Percentiles rank a stretch among this genome's conserved stretches.
Evolutionary conservation across 441 rosid genomes (phyloP).

Genomic region (Mallotus japonicus): DNA sequence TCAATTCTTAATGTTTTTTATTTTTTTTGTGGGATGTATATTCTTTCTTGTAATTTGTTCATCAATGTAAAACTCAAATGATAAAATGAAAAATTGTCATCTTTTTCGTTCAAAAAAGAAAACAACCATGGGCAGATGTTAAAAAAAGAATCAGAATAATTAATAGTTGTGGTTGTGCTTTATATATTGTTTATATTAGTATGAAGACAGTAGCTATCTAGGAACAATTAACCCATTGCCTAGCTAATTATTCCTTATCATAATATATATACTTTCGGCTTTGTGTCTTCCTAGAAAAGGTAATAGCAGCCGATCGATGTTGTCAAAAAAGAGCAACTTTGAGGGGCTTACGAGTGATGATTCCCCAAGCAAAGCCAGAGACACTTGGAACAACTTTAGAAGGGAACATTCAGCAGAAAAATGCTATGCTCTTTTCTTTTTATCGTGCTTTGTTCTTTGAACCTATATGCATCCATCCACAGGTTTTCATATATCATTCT

Average conservation of each 20-base stretch:
- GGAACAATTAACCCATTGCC: neutral
- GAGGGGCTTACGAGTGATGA: neutral
- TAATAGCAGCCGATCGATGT: neutral
- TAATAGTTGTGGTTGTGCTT: neutral
- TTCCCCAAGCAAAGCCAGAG: slow-evolving; percentile 10
- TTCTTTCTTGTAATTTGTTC: too few species aligned
- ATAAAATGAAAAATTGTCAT: too few species aligned
- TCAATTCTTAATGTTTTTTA: too few species aligned
- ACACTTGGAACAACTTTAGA: slow-evolving; percentile 9
- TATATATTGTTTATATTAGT: neutral
- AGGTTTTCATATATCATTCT: too few species aligned
- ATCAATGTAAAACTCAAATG: too few species aligned
- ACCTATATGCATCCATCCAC: neutral
- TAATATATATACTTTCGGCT: neutral
- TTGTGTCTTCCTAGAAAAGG: slow-evolving; percentile 5
- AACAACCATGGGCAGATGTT: neutral
- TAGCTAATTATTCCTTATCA: neutral
- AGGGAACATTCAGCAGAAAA: slow-evolving; percentile 1
- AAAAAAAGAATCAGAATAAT: too few species aligned
- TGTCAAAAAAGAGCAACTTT: neutral
- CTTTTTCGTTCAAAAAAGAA: too few species aligned
- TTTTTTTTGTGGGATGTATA: too few species aligned
- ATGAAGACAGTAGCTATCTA: neutral
- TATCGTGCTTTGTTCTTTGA: neutral
- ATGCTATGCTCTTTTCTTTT: neutral